Evolutionary conservation across 2,329 filamentous ascomycete genomes (phyloP).

Genomic region (Neofusicoccum laricinum): DNA sequence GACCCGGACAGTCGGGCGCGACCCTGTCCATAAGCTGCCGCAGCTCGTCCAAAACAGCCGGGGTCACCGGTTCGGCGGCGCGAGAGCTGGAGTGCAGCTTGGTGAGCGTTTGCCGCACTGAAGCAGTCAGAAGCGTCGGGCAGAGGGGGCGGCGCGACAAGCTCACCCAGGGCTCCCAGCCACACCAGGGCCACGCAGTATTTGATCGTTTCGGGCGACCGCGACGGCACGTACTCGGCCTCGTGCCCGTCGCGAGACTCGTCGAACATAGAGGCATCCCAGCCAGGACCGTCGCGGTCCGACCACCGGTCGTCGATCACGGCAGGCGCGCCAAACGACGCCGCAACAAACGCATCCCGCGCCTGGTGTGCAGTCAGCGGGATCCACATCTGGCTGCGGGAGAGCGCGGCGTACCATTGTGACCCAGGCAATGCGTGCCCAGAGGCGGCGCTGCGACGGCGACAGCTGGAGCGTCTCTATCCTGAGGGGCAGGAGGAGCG

Average conservation of each 20-base stretch:
- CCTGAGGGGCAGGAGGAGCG: neutral
- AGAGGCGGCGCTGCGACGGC: neutral
- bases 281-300: neutral
- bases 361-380: neutral
- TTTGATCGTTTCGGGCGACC: neutral
- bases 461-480: constrained; percentile 4
- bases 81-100: neutral
- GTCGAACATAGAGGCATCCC: neutral
- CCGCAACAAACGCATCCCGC: neutral
- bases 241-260: neutral
- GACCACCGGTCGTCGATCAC: constrained; percentile 4
- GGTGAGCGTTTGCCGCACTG: neutral
- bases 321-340: neutral
- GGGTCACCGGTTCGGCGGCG: neutral
- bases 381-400: neutral
- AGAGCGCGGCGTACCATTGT: neutral
- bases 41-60: neutral
- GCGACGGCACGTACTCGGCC: neutral
- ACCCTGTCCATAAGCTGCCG: neutral
- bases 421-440: neutral
- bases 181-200: neutral
- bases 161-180: neutral
- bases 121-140: neutral
- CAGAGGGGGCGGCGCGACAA: too few relatives aligned
- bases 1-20: neutral